Percentiles rank a stretch among this genome's conserved stretches.
phyloP scores from a whole-genome alignment of 2,329 filamentous ascomycete species.

The Phialemonium atrogriseum region DNA sequence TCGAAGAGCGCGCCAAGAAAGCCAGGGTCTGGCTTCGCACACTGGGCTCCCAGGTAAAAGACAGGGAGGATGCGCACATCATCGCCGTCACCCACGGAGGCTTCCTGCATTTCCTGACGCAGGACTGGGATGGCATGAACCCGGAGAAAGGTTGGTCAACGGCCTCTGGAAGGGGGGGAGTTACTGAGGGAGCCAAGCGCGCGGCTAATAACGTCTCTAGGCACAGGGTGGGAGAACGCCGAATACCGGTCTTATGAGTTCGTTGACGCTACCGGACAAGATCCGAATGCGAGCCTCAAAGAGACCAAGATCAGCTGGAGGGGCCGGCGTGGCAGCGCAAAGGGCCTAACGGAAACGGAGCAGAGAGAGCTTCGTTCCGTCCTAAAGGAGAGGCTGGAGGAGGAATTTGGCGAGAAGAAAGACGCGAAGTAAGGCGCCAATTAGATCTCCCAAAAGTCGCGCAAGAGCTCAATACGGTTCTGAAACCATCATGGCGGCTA shows the following conservation, averaged over 20 bases:
- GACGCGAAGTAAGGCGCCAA: too few species aligned
- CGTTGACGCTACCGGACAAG: conserved; percentile 38
- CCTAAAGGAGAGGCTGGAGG: conserved; percentile 24
- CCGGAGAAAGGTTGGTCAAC: conserved; percentile 27
- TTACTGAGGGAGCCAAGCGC: neutral
- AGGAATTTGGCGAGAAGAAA: conserved; percentile 15
- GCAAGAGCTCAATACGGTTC: too few species aligned
- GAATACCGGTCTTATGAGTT: conserved; percentile 65
- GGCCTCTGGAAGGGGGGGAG: neutral
- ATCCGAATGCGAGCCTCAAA: conserved; percentile 35
- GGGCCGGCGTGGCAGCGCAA: conserved; percentile 30
- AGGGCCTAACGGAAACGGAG: conserved; percentile 35
- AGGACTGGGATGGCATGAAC: conserved; percentile 63
- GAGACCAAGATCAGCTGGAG: conserved; percentile 43
- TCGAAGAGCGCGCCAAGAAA: conserved; percentile 52
- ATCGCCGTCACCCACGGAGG: conserved; percentile 76
- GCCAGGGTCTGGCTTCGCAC: conserved; percentile 51
- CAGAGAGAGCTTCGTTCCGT: conserved; percentile 33
- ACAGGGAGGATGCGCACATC: conserved; percentile 49
- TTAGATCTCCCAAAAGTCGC: too few species aligned
- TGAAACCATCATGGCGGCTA: too few species aligned
- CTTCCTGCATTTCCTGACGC: conserved; percentile 75
- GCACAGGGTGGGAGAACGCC: conserved; percentile 67
- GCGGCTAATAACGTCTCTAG: conserved; percentile 24
- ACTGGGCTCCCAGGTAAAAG: conserved; percentile 32